A percentile compares a stretch with the other conserved stretches of the same genome.
These are phyloP conservation scores for Phytopythium cucurbitacearum DNA, from an alignment of 352 stramenopile genomes.

Conservation along the genomic window DNA sequence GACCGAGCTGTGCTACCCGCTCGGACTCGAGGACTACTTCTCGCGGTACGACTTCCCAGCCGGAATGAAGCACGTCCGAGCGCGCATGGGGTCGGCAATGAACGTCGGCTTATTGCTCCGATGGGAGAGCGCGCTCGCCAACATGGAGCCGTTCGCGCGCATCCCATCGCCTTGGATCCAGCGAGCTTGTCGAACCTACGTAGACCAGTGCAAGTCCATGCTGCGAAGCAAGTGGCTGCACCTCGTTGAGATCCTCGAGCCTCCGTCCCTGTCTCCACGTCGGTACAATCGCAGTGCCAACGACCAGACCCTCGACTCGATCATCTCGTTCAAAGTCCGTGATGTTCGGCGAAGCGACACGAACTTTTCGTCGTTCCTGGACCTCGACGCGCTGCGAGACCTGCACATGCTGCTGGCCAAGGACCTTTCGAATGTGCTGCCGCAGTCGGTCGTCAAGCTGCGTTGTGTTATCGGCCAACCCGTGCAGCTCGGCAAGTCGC, in stretches of 20 bases:
- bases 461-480: slow-evolving; percentile 77
- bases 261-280: slow-evolving; percentile 11
- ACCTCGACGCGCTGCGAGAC: slow-evolving; percentile 45
- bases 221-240: slow-evolving; percentile 32
- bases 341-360: slow-evolving; percentile 21
- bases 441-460: slow-evolving; percentile 43
- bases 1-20: slow-evolving; percentile 56
- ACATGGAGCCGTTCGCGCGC: slow-evolving; percentile 73
- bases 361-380: slow-evolving; percentile 17
- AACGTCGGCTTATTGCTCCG: slow-evolving; percentile 77
- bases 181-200: slow-evolving; percentile 57
- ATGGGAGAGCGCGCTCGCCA: slow-evolving; percentile 74
- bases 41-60: slow-evolving; percentile 71
- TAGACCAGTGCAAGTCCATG: slow-evolving; percentile 42
- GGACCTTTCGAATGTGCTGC: slow-evolving; percentile 51
- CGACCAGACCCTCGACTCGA: slow-evolving; percentile 56
- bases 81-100: slow-evolving; percentile 47
- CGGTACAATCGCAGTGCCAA: slow-evolving; percentile 10
- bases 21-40: slow-evolving; percentile 82
- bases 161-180: slow-evolving; percentile 45
- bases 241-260: slow-evolving; percentile 44
- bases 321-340: slow-evolving; percentile 78
- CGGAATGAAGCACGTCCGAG: slow-evolving; percentile 59
- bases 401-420: slow-evolving; percentile 71
- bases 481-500: slow-evolving; percentile 67